Conservation (phyloP, 2,329 filamentous ascomycete species). For the Fusarium nisikadoi region DNA sequence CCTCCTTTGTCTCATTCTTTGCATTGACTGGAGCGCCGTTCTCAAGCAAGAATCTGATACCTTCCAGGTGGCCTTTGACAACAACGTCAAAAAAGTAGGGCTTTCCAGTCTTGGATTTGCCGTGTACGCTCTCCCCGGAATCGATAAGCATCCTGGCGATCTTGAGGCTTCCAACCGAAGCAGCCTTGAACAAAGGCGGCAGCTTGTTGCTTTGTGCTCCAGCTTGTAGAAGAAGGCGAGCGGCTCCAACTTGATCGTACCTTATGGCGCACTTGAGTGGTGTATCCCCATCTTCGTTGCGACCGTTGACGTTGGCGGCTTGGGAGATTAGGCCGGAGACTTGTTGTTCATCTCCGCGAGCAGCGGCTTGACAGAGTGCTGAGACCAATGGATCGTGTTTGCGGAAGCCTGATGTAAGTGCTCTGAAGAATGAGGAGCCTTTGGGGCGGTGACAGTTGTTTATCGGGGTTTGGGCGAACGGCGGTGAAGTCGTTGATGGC, state of each 20-base stretch:
- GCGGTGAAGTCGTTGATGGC: background rate
- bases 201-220: background rate
- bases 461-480: background rate
- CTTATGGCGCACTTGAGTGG: background rate
- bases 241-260: background rate
- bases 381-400: slow-evolving; percentile 7
- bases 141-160: background rate
- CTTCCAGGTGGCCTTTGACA: background rate
- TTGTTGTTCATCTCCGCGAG: background rate
- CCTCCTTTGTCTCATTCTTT: background rate
- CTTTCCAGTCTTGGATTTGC: background rate
- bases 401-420: background rate
- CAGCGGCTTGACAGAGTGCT: background rate
- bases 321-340: background rate
- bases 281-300: slow-evolving; percentile 9
- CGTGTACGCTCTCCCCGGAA: background rate
- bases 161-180: background rate
- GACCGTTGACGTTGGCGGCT: background rate
- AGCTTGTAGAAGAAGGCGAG: background rate
- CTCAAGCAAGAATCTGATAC: background rate
- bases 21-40: background rate
- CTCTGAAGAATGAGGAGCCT: background rate
- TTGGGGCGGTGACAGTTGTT: background rate
- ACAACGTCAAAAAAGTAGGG: background rate
- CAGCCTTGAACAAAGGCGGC: background rate